Evolutionary conservation across 768 basidiomycete species (phyloP), one percentile per base, ranked within the genome.

Genomic region (Coprinopsis marcescibilis): DNA sequence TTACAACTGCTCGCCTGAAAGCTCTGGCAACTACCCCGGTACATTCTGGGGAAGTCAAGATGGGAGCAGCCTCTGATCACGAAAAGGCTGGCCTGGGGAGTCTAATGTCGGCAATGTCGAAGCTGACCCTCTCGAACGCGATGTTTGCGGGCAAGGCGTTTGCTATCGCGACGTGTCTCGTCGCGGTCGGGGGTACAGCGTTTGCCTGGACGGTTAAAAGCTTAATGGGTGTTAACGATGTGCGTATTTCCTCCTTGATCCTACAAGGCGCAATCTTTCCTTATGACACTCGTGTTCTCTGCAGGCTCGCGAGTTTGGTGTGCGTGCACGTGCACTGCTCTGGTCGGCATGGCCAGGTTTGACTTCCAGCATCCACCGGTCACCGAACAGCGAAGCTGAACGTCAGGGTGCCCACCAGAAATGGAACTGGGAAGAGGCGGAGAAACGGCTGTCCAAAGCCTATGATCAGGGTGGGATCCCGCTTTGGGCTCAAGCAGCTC

Each of bases 101-200:
- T 40, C 49, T 71, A 25, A 59, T 67, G 45, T 62, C 67, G 7
- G 71, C 67, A 2, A 55, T 73, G 5, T 67, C 68, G 0, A 57
- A 54, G n/a, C 53, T 63, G 43, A 60, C 65, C 29, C 73, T 75
- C 54, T 77, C 76, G 36, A 76, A 70, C 0, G 74, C 74, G 0
- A 46, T 84, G 2, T 72, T 80, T 52, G 73, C 76, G 1, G 65
- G 75, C 3, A 83, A 83, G 53, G 85, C 85, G 0, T 79, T 89
- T 32, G 67, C 72, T 2, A 71, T 85, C 33, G 83, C 85, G 3
- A 87, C 85, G 0, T 56, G 73, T 8, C 55, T 83, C 26, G 84
- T 86, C 20, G 55, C 71, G 0, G 60, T 70, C 2, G 67, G 74
- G 20, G 82, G 75, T 0, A 59, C 67, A 4, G 64, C 59, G 0